Percentiles rank a stretch among this genome's conserved stretches.
Evolutionary conservation across 345 rosid genomes (phyloP).

Genomic region (Alliaria petiolata): DNA sequence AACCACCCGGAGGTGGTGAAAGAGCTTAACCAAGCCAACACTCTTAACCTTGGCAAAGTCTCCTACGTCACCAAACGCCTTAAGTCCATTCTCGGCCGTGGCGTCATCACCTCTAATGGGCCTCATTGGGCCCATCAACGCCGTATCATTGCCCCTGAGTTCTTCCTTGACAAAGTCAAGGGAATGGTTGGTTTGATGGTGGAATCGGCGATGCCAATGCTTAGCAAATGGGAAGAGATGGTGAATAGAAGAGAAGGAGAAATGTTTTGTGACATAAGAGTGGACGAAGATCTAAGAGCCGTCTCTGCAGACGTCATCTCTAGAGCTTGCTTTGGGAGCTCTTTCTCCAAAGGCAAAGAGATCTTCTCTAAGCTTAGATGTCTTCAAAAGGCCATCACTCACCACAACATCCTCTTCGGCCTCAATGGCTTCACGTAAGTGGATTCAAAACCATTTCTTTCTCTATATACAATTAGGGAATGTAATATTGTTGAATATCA

Average conservation of each 20-base stretch:
- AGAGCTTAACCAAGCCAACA: constrained; percentile 59
- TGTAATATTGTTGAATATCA: neutral
- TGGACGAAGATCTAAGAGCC: constrained; percentile 45
- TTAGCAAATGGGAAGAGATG: constrained; percentile 51
- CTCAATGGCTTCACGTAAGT: constrained; percentile 38
- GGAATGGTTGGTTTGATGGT: constrained; percentile 71
- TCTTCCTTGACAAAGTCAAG: constrained; percentile 73
- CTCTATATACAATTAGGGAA: neutral
- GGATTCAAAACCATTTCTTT: neutral
- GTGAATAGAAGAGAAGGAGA: constrained; percentile 35
- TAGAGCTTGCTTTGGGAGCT: constrained; percentile 60
- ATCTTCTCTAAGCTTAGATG: constrained; percentile 52
- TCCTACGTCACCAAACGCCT: constrained; percentile 57
- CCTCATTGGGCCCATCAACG: constrained; percentile 64
- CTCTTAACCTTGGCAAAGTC: constrained; percentile 68
- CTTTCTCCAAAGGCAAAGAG: constrained; percentile 49
- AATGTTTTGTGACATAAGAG: constrained; percentile 38
- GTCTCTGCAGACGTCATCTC: constrained; percentile 63
- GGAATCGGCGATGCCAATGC: constrained; percentile 41
- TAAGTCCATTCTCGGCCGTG: constrained; percentile 64
- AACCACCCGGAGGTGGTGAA: constrained; percentile 64
- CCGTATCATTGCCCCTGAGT: constrained; percentile 69
- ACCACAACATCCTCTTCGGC: constrained; percentile 33
- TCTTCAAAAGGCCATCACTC: constrained; percentile 49
- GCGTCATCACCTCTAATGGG: constrained; percentile 70